Conservation (phyloP, 2,329 filamentous ascomycete genomes). For the Fusarium oxysporum region DNA sequence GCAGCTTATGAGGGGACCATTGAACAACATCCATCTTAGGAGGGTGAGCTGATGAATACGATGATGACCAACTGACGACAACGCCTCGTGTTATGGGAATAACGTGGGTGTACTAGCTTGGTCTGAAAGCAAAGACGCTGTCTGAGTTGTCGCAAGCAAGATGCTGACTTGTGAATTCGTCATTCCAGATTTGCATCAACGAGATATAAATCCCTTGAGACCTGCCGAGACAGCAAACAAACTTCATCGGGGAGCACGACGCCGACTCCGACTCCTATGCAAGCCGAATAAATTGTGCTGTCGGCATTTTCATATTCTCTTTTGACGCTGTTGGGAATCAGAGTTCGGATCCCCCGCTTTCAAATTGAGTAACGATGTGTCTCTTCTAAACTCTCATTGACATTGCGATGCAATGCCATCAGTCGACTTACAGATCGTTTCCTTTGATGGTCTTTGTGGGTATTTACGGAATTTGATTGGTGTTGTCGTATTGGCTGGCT, state of each 20-base stretch:
- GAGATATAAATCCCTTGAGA: not conserved
- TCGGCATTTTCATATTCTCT: not conserved
- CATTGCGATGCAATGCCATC: not conserved
- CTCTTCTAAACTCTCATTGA: not conserved
- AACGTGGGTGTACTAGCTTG: conserved; percentile 4
- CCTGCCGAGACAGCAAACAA: not conserved
- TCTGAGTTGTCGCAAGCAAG: not conserved
- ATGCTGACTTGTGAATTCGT: not conserved
- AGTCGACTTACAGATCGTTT: not conserved
- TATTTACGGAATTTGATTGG: not conserved
- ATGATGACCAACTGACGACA: conserved; percentile 33
- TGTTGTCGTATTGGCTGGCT: not conserved
- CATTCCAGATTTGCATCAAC: not conserved
- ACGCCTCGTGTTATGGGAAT: conserved; percentile 16
- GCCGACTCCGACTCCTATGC: conserved; percentile 6
- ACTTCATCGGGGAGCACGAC: conserved; percentile 5
- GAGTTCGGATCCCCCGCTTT: conserved; percentile 10
- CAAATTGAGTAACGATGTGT: conserved; percentile 2
- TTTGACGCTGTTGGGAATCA: not conserved
- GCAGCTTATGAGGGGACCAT: conserved; percentile 14
- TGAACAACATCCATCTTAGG: conserved; percentile 5
- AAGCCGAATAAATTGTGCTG: not conserved
- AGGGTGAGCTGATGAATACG: conserved; percentile 22
- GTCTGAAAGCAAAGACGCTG: not conserved
- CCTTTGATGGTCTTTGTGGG: not conserved